Evolutionary conservation across 1,284 basidiomycete genomes (phyloP).

Genomic region (Fomitopsis palustris): DNA sequence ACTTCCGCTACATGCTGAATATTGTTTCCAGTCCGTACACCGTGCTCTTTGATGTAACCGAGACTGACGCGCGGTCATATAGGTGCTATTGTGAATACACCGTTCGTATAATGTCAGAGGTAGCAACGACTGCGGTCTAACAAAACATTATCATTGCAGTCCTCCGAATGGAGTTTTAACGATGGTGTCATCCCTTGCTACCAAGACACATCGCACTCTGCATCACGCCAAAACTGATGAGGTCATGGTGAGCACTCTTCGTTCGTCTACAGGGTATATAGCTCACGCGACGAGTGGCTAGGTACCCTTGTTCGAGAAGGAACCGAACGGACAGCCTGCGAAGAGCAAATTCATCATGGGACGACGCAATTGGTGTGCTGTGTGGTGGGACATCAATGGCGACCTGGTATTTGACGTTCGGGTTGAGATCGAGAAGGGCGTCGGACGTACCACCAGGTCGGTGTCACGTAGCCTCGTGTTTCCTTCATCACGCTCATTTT

Average conservation of each 20-base stretch:
- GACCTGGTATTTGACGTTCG: constrained; percentile 86
- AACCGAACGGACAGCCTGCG: constrained; percentile 67
- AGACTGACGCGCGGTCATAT: constrained; percentile 9
- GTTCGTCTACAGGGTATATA: not conserved
- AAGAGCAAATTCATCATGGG: constrained; percentile 85
- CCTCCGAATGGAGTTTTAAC: constrained; percentile 77
- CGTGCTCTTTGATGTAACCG: not conserved
- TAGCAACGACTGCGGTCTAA: not conserved
- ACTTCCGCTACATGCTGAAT: constrained; percentile 88
- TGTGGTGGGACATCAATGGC: constrained; percentile 60
- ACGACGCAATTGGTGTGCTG: constrained; percentile 87
- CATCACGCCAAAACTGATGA: constrained; percentile 81
- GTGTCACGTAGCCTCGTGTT: constrained; percentile 9
- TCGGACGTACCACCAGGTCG: constrained; percentile 74
- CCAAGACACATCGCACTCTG: constrained; percentile 82
- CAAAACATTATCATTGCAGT: constrained; percentile 13
- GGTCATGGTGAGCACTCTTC: constrained; percentile 59
- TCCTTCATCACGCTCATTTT: not conserved
- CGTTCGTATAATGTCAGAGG: constrained; percentile 41
- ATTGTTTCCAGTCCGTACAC: constrained; percentile 62
- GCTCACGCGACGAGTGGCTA: constrained; percentile 22
- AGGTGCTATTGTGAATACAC: constrained; percentile 81
- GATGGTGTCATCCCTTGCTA: constrained; percentile 79
- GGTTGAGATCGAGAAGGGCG: constrained; percentile 81
- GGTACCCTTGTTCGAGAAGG: constrained; percentile 78